These are phyloP conservation scores for Articulospora tetracladia DNA, from an alignment of 495 filamentous ascomycete species.

Conservation along the genomic window DNA sequence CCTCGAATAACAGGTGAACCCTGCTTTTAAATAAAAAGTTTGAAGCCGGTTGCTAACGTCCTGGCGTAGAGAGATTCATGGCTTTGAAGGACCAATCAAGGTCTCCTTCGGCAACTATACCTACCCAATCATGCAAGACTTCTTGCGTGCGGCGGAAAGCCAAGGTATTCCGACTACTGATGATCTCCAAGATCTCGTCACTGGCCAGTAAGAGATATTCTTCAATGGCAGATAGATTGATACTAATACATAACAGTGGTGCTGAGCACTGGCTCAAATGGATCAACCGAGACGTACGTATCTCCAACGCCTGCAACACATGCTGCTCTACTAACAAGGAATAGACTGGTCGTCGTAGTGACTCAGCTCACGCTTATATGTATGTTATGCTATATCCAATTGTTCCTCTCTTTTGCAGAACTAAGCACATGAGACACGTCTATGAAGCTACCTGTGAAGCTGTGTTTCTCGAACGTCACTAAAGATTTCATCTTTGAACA, in stretches of 20 bases:
- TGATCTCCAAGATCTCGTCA: slow-evolving; percentile 65
- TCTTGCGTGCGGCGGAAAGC: slow-evolving; percentile 72
- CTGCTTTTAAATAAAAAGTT: not conserved
- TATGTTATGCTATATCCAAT: not conserved
- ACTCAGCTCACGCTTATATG: slow-evolving; percentile 74
- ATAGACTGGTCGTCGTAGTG: slow-evolving; percentile 62
- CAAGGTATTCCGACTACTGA: slow-evolving; percentile 72
- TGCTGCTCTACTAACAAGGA: slow-evolving; percentile 10
- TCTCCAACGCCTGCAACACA: not conserved
- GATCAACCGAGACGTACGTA: slow-evolving; percentile 63
- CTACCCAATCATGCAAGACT: slow-evolving; percentile 72
- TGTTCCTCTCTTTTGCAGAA: no score
- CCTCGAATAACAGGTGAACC: slow-evolving; percentile 59
- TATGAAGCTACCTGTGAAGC: no score
- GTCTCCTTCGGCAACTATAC: slow-evolving; percentile 79
- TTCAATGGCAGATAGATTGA: not conserved
- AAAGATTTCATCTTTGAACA: no score
- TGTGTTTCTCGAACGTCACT: no score
- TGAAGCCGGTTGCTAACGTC: not conserved
- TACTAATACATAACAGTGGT: slow-evolving; percentile 37
- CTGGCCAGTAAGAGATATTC: slow-evolving; percentile 43
- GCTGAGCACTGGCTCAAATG: slow-evolving; percentile 62
- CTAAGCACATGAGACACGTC: no score
- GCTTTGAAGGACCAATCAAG: slow-evolving; percentile 79
- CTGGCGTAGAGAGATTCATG: slow-evolving; percentile 63